These are phyloP conservation scores for Pseudophaeomoniella oleicola DNA, from an alignment of 2,329 filamentous ascomycete genomes.

Conservation along the genomic window DNA sequence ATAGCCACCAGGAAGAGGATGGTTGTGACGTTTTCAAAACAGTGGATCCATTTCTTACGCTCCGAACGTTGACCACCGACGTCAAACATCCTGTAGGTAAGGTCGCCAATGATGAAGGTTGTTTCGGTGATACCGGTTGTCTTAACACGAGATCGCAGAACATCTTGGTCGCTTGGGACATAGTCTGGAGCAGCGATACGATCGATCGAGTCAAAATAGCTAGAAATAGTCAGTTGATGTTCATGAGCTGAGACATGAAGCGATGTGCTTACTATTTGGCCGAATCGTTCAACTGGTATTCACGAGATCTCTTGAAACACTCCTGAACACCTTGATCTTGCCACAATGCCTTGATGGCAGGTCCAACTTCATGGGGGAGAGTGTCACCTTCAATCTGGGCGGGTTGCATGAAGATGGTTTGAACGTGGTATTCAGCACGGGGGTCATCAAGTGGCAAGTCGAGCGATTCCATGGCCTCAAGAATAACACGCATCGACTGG, in stretches of 20 bases:
- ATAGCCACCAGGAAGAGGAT: slow-evolving; percentile 95
- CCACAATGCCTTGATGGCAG: slow-evolving; percentile 84
- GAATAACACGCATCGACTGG: slow-evolving; percentile 55
- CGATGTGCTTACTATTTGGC: slow-evolving; percentile 67
- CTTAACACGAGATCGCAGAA: slow-evolving; percentile 90
- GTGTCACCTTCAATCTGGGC: slow-evolving; percentile 93
- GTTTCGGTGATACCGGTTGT: slow-evolving; percentile 96
- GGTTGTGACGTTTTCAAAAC: slow-evolving; percentile 94
- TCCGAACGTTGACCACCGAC: slow-evolving; percentile 85
- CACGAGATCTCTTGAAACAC: slow-evolving; percentile 87
- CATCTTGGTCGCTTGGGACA: slow-evolving; percentile 88
- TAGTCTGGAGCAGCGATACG: slow-evolving; percentile 85
- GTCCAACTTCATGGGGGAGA: slow-evolving; percentile 84
- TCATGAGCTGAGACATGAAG: no score
- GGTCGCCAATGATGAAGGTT: slow-evolving; percentile 76
- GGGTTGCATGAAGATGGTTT: slow-evolving; percentile 98
- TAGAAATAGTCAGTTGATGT: no score
- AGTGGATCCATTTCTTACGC: slow-evolving; percentile 97
- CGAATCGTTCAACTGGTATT: slow-evolving; percentile 94
- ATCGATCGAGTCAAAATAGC: slow-evolving; percentile 91
- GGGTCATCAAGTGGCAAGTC: slow-evolving; percentile 78
- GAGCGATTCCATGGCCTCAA: slow-evolving; percentile 55
- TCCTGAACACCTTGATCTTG: slow-evolving; percentile 84
- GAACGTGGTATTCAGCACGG: slow-evolving; percentile 90
- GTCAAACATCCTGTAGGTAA: slow-evolving; percentile 95